Evolutionary conservation across 2,329 filamentous ascomycete species (phyloP), one percentile per base, ranked within the genome.

Genomic region (Fusarium haematococcum): DNA sequence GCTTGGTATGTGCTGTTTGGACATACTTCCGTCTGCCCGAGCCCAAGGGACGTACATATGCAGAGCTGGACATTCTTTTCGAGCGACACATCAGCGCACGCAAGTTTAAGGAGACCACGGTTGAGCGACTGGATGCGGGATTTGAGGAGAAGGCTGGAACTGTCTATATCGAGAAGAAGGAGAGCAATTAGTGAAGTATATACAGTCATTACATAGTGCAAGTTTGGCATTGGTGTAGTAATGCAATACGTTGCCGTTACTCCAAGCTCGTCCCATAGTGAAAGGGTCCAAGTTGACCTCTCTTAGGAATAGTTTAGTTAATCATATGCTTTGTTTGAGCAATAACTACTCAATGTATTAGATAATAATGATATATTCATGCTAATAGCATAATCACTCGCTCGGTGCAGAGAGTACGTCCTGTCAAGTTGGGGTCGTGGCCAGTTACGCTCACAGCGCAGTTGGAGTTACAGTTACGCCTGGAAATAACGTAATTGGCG

Each of bases 41-140:
- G 81, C 88, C 89, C 18, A 86, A 85, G 66, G 88, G 85, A 8
- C 84, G 87, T 41, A 88, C 87, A 0, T 87, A 88, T 61, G 87
- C 85, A 41, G 89, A 91, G 79, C 83, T 91, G 2, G 89, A 91
- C 61, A 79, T 87, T 13, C 79, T 91, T 68, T 91, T 91, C 74
- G 86, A 88, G 72, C 79, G 82, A 27, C 75, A 78, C 11, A 78
- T 86, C 11, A 78, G 83, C 25, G 85, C 87, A 2, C 80, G 85
- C 69, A 84, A 85, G 67, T 88, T 86, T 62, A 78, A 77, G 67
- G 75, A 70, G 6, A 80, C 82, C 0, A 57, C 75, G n/a, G 73
- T 84, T 33, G 80, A 79, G 62, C 59, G 75, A 3, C 7, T 82
- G 6, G 79, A 80, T 62, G 73, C 71, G 2, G 58, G 67, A 30